phyloP scores from a whole-genome alignment of 306 rosid species.

The Delonix regia region DNA sequence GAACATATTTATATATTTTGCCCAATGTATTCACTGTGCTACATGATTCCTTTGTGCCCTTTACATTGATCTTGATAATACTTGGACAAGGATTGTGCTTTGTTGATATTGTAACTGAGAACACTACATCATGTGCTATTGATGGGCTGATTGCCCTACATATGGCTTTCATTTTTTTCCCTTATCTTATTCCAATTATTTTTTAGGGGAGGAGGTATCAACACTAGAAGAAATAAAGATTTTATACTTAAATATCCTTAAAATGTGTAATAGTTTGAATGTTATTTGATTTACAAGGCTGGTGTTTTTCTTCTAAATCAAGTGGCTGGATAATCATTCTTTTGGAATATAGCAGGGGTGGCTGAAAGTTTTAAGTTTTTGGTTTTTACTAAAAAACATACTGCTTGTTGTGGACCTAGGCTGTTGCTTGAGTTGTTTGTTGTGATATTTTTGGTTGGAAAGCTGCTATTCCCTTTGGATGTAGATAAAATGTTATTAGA shows the following conservation, averaged over 20 bases:
- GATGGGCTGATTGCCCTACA: not conserved
- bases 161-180: not conserved
- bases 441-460: not conserved
- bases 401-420: conserved; percentile 14
- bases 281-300: not conserved
- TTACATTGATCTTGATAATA: conserved; percentile 23
- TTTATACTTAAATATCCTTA: not conserved
- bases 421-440: conserved; percentile 7
- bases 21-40: conserved; percentile 16
- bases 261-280: no score
- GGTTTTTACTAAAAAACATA: conserved; percentile 11
- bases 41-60: conserved; percentile 16
- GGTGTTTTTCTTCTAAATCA: no score
- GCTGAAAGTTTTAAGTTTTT: not conserved
- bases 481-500: not conserved
- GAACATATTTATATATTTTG: conserved; percentile 1
- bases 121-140: not conserved
- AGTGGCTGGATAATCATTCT: no score
- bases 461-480: conserved; percentile 6
- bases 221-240: not conserved
- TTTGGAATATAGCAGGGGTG: no score
- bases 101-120: not conserved
- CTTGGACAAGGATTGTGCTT: conserved; percentile 6
- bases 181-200: not conserved
- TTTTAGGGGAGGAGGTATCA: not conserved